Percentiles rank a stretch among this genome's conserved stretches.
phyloP scores from a whole-genome alignment of 805 yeast species.

The Starmerella riodocensis region DNA sequence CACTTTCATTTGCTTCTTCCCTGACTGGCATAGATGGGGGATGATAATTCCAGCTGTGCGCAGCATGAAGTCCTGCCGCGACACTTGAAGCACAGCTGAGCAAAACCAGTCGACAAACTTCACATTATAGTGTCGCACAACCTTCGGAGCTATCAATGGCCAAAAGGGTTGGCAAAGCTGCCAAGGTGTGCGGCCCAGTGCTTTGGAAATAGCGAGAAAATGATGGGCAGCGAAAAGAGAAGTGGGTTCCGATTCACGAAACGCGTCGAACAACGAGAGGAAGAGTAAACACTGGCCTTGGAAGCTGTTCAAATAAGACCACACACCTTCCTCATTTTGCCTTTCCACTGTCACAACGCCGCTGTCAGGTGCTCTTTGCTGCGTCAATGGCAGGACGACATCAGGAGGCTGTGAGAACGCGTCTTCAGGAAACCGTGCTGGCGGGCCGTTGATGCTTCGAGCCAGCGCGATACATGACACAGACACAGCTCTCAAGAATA shows the following conservation, averaged over 20 bases:
- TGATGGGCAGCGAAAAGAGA: conserved; percentile 55
- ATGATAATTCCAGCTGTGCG: conserved; percentile 62
- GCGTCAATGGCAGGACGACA: conserved; percentile 3
- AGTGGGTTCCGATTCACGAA: conserved; percentile 49
- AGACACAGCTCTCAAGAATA: conserved; percentile 5
- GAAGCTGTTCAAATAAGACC: conserved; percentile 13
- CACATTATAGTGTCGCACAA: conserved; percentile 25
- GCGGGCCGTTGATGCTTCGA: not conserved
- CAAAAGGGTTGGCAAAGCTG: conserved; percentile 67
- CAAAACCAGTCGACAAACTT: conserved; percentile 50
- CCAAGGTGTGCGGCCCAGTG: conserved; percentile 55
- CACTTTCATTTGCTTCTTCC: conserved; percentile 46
- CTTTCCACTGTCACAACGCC: not conserved
- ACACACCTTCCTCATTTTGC: not conserved
- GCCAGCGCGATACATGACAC: conserved; percentile 6
- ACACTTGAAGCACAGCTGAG: conserved; percentile 45
- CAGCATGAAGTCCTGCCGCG: conserved; percentile 46
- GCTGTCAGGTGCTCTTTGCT: not conserved
- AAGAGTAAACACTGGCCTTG: conserved; percentile 11
- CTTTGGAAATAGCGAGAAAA: conserved; percentile 43
- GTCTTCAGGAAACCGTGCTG: conserved; percentile 4
- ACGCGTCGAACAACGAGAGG: conserved; percentile 50
- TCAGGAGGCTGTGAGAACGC: conserved; percentile 2
- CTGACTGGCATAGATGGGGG: conserved; percentile 51
- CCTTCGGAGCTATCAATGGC: conserved; percentile 25